A percentile compares a stretch with the other conserved stretches of the same genome.
Conservation (phyloP, 345 rosid species). For the Ailanthus altissimus region DNA sequence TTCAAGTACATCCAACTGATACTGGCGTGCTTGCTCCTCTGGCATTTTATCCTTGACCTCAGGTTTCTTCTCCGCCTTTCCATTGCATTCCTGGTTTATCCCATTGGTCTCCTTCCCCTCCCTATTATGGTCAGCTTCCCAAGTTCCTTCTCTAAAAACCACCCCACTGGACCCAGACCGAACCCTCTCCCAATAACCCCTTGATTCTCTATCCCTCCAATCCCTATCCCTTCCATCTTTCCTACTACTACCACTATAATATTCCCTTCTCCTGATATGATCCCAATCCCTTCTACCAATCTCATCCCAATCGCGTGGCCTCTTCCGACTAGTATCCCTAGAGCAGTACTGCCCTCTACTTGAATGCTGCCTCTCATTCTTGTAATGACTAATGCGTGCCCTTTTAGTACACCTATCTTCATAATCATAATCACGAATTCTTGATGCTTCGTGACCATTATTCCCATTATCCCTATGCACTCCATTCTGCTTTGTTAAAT, state of each 20-base stretch:
- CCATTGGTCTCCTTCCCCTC: constrained; percentile 50
- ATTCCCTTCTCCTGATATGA: constrained; percentile 56
- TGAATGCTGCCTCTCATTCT: constrained; percentile 36
- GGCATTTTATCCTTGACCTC: constrained; percentile 67
- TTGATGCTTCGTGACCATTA: constrained; percentile 25
- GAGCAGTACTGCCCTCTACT: constrained; percentile 43
- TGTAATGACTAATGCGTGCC: constrained; percentile 41
- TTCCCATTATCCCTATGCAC: constrained; percentile 26
- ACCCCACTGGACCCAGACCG: constrained; percentile 64
- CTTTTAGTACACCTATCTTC: constrained; percentile 57
- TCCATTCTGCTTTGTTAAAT: constrained; percentile 34
- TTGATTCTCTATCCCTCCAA: constrained; percentile 63
- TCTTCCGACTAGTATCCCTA: constrained; percentile 60
- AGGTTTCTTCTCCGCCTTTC: constrained; percentile 46
- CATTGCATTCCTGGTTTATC: constrained; percentile 43
- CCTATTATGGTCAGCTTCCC: constrained; percentile 71
- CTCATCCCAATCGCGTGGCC: constrained; percentile 63
- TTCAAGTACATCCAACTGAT: constrained; percentile 95
- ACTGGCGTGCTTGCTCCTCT: constrained; percentile 87
- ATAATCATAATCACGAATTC: constrained; percentile 35
- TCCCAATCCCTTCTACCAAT: constrained; percentile 58
- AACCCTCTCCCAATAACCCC: constrained; percentile 98
- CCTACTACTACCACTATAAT: constrained; percentile 40
- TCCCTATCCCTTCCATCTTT: constrained; percentile 62
- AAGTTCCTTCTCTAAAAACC: constrained; percentile 71